Evolutionary conservation across 2,329 filamentous ascomycete genomes (phyloP).

Genomic region (Elsinoe arachidis): DNA sequence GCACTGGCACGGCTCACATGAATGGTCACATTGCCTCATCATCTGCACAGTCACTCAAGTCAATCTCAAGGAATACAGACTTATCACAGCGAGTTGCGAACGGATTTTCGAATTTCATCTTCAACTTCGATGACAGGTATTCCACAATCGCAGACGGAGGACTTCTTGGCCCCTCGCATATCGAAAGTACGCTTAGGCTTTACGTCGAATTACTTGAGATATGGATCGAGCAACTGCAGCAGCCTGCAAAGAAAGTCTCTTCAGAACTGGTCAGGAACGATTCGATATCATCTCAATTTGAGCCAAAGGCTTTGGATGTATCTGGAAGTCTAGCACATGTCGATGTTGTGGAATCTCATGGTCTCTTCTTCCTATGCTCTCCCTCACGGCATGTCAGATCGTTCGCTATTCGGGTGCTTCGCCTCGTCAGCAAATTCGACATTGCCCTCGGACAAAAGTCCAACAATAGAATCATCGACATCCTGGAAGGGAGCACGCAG

Average conservation of each 20-base stretch:
- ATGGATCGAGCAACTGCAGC: conserved; percentile 72
- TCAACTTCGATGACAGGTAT: conserved; percentile 96
- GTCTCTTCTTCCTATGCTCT: conserved; percentile 93
- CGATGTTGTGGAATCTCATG: conserved; percentile 93
- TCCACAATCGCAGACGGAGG: conserved; percentile 97
- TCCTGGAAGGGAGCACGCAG: conserved; percentile 81
- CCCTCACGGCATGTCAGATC: conserved; percentile 82
- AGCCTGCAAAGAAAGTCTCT: conserved; percentile 71
- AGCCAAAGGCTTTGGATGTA: conserved; percentile 32
- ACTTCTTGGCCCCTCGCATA: conserved; percentile 87
- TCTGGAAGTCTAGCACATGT: conserved; percentile 88
- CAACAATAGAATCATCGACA: conserved; percentile 69
- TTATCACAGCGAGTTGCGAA: conserved; percentile 85
- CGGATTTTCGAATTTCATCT: conserved; percentile 94
- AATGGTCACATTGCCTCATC: conserved; percentile 86
- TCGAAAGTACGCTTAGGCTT: conserved; percentile 83
- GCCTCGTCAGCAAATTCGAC: conserved; percentile 89
- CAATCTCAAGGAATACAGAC: conserved; percentile 85
- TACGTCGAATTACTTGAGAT: conserved; percentile 92
- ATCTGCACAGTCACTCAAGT: conserved; percentile 86
- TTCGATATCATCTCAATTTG: conserved; percentile 7
- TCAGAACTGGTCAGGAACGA: conserved; percentile 49
- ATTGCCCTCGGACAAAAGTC: conserved; percentile 69
- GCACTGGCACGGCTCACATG: conserved; percentile 92
- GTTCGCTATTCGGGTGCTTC: conserved; percentile 85